Evolutionary conservation across 306 rosid species (phyloP), one percentile per base, ranked within the genome.

Genomic region (Malus fusca): DNA sequence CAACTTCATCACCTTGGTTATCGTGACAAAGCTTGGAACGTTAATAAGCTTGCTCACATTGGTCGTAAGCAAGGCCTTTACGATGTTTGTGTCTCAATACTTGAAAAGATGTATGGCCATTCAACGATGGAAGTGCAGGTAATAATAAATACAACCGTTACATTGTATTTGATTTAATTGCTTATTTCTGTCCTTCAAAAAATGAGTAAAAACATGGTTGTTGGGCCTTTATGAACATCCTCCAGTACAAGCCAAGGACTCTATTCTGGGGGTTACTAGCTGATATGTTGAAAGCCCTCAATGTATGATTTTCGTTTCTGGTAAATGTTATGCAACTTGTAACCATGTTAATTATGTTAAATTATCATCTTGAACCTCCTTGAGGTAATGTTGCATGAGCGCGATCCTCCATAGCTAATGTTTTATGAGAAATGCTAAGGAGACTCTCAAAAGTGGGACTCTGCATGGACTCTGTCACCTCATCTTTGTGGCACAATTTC

Each of bases 41-140:
- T 96, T 74, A 96, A 96, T 84, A 90, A 91, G 85, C 99, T 96
- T 75, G 99, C 99, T 78, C 97, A 84, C 78, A 88, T 96, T 81
- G 93, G 97, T 80, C 92, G 97, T 69, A 92, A 88, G 83, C 99
- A 96, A 82, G 99, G 99, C 80, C 92, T 96, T 48, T 81, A 69
- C 77, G 99, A 96, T 80, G 99, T 96, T 78, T 96, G 99, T 73
- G 99, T 92, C 78, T 75, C 85, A 79, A 86, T 90, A 80, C 97
- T 96, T 59, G 99, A 92, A 58, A 96, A 90, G 83, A 87, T 96
- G 92, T 96, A 96, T 59, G 99, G 99, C 64, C 97, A 90, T 85
- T 82, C 96, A 66, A 92, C 98, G 76, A 96, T 96, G 99, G 99
- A 96, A 88, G 99, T 92, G 80, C 99, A 96, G 99, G 99, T 96